Evolutionary conservation across 768 basidiomycete genomes (phyloP), one percentile per base, ranked within the genome.

Genomic region (Kondoa malvinella): DNA sequence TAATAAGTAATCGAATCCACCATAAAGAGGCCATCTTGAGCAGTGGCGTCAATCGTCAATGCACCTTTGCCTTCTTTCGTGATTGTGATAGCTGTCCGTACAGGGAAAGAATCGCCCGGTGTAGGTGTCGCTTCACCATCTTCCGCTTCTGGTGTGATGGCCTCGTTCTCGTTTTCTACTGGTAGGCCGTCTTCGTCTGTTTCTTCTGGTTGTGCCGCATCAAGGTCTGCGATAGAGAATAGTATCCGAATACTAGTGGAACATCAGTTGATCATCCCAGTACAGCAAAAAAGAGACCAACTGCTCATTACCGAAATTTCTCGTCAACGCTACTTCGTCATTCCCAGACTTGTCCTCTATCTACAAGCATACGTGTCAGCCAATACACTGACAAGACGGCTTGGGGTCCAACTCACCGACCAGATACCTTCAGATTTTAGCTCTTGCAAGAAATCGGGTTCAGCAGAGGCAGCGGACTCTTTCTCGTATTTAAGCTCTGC

Each of bases 1-100:
- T 94, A 96, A 81, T 81, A 91, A 1, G 92, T 84, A 70, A 92
- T 83, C 77, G 89, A 94, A 77, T 95, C 92, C 65, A 92, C 81
- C n/a, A 86, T 77, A 75, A 94, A 91, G 29, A 82, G 76, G 57
- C 87, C 88, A 34, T 88, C 87, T 77, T 90, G 87, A 73, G 82
- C 84, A 71, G 86, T 80, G 1, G 88, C 82, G 73, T 92, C 89
- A 64, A 91, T 78, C 67, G 84, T 86, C 71, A 97, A 76, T 1
- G 88, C 85, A 2, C 89, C 89, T 3, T 70, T 69, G 4, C 73
- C 73, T 3, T 72, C 65, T 83, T 99, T 96, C 72, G 87, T 87
- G 77, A 99, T 83, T 61, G 87, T 84, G 69, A 94, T 80, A 1
- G 87, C 85, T 66, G 83, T 84, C 56, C 90, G 88, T 69, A 92